Evolutionary conservation across 2,329 filamentous ascomycete species (phyloP).

Genomic region (Diaporthe sp.): DNA sequence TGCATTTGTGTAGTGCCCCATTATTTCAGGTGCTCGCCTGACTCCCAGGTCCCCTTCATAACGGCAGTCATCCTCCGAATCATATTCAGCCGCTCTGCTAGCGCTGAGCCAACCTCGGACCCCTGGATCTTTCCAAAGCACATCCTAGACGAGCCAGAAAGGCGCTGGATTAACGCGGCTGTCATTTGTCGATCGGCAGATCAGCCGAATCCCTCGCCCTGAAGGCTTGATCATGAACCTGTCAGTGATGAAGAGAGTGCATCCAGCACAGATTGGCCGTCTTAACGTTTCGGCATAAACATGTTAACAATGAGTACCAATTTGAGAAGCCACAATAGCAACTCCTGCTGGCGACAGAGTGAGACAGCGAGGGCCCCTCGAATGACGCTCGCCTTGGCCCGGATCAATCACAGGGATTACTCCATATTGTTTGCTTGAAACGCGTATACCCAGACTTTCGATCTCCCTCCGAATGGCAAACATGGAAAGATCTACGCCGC

Average conservation of each 20-base stretch:
- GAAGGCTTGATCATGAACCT: background rate
- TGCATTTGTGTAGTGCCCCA: no score
- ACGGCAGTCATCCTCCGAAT: constrained; percentile 29
- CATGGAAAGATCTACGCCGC: constrained; percentile 8
- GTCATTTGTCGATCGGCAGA: constrained; percentile 27
- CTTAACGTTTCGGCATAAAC: background rate
- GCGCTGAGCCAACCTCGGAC: background rate
- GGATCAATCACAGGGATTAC: constrained; percentile 10
- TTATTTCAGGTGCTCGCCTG: background rate
- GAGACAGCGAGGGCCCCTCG: background rate
- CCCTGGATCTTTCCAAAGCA: background rate
- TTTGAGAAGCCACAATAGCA: background rate
- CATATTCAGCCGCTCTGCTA: constrained; percentile 28
- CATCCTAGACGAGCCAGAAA: background rate
- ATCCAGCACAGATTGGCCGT: background rate
- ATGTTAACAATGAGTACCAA: background rate
- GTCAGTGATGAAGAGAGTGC: background rate
- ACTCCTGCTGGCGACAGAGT: background rate
- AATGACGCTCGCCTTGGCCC: background rate
- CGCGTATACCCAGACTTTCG: background rate
- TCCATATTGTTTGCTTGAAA: constrained; percentile 22
- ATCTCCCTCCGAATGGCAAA: constrained; percentile 10
- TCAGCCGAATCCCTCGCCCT: background rate
- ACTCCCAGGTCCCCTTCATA: background rate
- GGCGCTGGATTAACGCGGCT: background rate